phyloP scores from a whole-genome alignment of 2,329 filamentous ascomycete species.

The Aspergillus sp. region DNA sequence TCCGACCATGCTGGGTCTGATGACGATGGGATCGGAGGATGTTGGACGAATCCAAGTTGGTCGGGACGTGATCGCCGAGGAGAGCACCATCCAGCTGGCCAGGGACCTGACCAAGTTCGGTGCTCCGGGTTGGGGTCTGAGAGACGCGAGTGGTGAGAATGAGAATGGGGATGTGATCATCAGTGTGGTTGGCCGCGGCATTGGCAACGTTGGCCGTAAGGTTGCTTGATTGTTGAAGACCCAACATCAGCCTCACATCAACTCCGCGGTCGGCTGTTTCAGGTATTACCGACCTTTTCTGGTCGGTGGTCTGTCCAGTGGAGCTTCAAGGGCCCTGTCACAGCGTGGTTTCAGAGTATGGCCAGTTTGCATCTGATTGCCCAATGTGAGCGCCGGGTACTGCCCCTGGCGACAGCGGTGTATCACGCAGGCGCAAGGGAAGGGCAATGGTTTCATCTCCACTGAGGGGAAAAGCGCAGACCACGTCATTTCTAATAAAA shows the following conservation, averaged over 20 bases:
- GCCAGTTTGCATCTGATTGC: slow-evolving; percentile 12
- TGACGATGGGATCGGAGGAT: slow-evolving; percentile 98
- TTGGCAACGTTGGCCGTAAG: slow-evolving; percentile 94
- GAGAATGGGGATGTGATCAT: slow-evolving; percentile 72
- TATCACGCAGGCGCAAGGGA: slow-evolving; percentile 1
- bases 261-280: slow-evolving; percentile 2
- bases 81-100: slow-evolving; percentile 76
- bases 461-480: not conserved
- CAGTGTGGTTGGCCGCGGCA: slow-evolving; percentile 87
- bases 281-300: not conserved
- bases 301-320: not conserved
- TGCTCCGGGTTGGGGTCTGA: slow-evolving; percentile 84
- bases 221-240: slow-evolving; percentile 57
- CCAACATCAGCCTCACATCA: slow-evolving; percentile 8
- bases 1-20: slow-evolving; percentile 76
- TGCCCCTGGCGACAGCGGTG: slow-evolving; percentile 1
- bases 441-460: slow-evolving; percentile 7
- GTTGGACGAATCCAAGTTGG: slow-evolving; percentile 84
- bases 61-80: slow-evolving; percentile 76
- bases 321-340: slow-evolving; percentile 9
- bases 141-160: slow-evolving; percentile 70
- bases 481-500: slow-evolving; percentile 7
- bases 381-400: not conserved
- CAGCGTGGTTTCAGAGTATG: slow-evolving; percentile 18
- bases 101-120: slow-evolving; percentile 88